Base-by-base conservation (phyloP, 148 eudicot species). In the Rhododendron williamsianum region DNA sequence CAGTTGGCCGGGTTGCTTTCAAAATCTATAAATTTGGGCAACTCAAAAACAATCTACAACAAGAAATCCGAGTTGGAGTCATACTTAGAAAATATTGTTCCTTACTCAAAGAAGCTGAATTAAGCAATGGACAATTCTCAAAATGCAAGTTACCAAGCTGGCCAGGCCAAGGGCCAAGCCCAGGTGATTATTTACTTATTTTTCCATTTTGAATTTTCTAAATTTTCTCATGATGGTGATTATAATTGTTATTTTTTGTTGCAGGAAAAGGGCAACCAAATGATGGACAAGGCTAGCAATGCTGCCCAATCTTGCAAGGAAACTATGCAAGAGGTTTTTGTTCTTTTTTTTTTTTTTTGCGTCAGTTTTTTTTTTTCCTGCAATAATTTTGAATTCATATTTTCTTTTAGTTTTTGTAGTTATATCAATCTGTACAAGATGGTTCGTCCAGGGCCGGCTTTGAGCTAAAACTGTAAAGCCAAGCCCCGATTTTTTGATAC, bases 271-370 rank as follows among this genome's bases (percentile, higher is more conserved):
- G 91, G 92, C 65, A 90, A 56, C 83, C 94, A 86, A 87, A 82
- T 94, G 90, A 81, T 91, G 87, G 93, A 92, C 76, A 88, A 90
- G 89, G 97, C 95, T 48, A 58, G 89, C 88, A 79, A 93, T 82
- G 92, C 90, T 48, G 91, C 92, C 80, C 94, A 93, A 82, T 92
- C 97, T 35, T 90, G 90, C 63, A 89, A 89, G 88, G 93, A 94
- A 35, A 79, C 92, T 0, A 33, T 81, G 69, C 93, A 92, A 86
- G 82, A 91, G 87, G 94, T 88, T 88, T 6, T 41, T 5, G 43
- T 41, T 41, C 6, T 5, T 41, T 6, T 4, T 41, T 41, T 41
- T 41, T 41, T 41, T 41, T 41, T 41, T 41, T 5, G 43, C 1
- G 6, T 5, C 43, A 41, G 0, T 41, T 41, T 41, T 41, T 41